Evolutionary conservation across 805 yeast species (phyloP).

Genomic region (Brettanomyces bruxellensis): DNA sequence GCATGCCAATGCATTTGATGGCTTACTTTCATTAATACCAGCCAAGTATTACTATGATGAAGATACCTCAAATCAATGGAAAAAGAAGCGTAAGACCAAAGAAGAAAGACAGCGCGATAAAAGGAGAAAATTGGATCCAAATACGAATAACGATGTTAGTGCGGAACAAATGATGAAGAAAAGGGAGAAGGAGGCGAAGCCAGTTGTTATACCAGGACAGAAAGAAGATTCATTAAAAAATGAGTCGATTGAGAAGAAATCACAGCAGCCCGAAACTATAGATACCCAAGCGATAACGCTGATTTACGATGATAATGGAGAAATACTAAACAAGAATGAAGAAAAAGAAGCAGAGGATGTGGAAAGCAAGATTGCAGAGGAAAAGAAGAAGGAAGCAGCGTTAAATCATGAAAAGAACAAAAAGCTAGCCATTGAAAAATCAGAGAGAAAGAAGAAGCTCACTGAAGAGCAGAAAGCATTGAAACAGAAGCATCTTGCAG

Average conservation of each 20-base stretch:
- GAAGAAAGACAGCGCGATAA: conserved; percentile 54
- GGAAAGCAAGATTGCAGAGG: conserved; percentile 5
- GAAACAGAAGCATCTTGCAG: conserved; percentile 48
- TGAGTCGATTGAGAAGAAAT: conserved; percentile 5
- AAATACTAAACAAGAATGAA: conserved; percentile 27
- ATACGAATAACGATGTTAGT: conserved; percentile 32
- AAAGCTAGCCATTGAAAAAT: conserved; percentile 1
- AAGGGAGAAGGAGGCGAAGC: conserved; percentile 45
- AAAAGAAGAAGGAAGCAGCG: neutral
- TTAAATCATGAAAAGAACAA: neutral
- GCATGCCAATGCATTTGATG: conserved; percentile 79
- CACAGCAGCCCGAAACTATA: conserved; percentile 11
- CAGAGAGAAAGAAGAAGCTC: conserved; percentile 16
- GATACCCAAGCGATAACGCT: conserved; percentile 27
- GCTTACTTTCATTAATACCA: conserved; percentile 82
- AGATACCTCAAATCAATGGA: conserved; percentile 86
- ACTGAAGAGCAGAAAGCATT: conserved; percentile 41
- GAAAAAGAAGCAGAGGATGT: conserved; percentile 6
- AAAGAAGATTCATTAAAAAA: conserved; percentile 15
- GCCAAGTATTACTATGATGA: conserved; percentile 92
- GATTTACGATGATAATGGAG: conserved; percentile 68
- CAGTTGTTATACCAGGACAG: conserved; percentile 30
- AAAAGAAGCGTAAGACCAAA: conserved; percentile 66
- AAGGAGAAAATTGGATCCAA: conserved; percentile 70
- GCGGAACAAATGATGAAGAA: conserved; percentile 55